These are phyloP conservation scores for Talaromyces sp. DNA, from an alignment of 2,329 filamentous ascomycete genomes.

Conservation along the genomic window DNA sequence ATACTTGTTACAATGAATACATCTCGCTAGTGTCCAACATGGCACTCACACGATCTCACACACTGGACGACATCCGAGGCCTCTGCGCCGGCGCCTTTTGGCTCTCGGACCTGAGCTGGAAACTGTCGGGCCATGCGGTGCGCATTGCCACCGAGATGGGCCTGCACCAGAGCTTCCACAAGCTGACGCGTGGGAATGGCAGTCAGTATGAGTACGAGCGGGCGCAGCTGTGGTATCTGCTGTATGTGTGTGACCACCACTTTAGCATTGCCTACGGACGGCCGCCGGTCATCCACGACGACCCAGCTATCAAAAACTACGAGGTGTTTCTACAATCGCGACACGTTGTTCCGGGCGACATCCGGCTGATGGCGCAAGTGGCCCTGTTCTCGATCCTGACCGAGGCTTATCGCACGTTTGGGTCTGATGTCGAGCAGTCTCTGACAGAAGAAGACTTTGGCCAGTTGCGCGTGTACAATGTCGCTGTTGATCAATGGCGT, in stretches of 20 bases:
- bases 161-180: conserved; percentile 49
- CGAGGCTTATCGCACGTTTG: conserved; percentile 52
- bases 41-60: conserved; percentile 54
- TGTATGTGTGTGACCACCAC: conserved; percentile 62
- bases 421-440: conserved; percentile 48
- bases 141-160: conserved; percentile 54
- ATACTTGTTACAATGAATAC: conserved; percentile 53
- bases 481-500: conserved; percentile 50
- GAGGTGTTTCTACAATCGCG: conserved; percentile 51
- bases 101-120: conserved; percentile 57
- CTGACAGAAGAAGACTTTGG: conserved; percentile 47
- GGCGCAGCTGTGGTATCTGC: conserved; percentile 55
- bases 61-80: conserved; percentile 49
- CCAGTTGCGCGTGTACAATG: conserved; percentile 42
- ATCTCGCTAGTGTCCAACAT: conserved; percentile 51
- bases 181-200: conserved; percentile 41
- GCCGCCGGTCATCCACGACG: conserved; percentile 54
- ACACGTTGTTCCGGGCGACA: conserved; percentile 49
- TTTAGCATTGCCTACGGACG: conserved; percentile 58
- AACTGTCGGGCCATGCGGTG: conserved; percentile 54
- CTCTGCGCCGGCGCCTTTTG: conserved; percentile 52
- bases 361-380: conserved; percentile 53
- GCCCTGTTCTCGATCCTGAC: conserved; percentile 54
- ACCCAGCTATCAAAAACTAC: conserved; percentile 52
- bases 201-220: conserved; percentile 51